Evolutionary conservation across 768 basidiomycete species (phyloP).

Genomic region (Rhodotorula toruloides): DNA sequence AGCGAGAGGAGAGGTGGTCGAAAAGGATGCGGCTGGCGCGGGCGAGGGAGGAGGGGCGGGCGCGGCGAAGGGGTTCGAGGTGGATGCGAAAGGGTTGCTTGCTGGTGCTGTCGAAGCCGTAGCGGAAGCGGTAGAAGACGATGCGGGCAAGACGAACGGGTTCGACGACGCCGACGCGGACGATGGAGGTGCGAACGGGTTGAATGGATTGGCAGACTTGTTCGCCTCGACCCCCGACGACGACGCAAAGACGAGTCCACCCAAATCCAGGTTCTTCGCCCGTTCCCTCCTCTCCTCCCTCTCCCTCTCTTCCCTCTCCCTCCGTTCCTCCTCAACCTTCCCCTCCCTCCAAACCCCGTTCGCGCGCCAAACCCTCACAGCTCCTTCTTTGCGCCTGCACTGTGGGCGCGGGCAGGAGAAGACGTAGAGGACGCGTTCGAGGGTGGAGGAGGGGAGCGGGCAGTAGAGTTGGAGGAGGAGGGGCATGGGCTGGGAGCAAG

Average conservation of each 20-base stretch:
- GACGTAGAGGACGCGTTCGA: constrained; percentile 77
- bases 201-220: constrained; percentile 53
- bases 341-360: constrained; percentile 61
- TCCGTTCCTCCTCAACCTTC: constrained; percentile 46
- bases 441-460: constrained; percentile 75
- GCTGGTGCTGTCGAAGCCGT: constrained; percentile 43
- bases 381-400: constrained; percentile 72
- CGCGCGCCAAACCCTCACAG: constrained; percentile 79
- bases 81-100: constrained; percentile 10
- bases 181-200: constrained; percentile 51
- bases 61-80: background rate
- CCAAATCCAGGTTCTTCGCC: constrained; percentile 38
- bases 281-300: constrained; percentile 2
- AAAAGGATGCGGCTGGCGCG: background rate
- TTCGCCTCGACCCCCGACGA: constrained; percentile 41
- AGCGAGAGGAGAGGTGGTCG: background rate
- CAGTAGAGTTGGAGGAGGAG: constrained; percentile 84
- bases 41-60: background rate
- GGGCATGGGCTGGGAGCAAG: constrained; percentile 69
- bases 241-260: constrained; percentile 43
- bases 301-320: constrained; percentile 30
- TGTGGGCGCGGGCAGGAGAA: constrained; percentile 69
- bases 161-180: background rate
- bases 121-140: constrained; percentile 46
- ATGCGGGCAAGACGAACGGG: constrained; percentile 8